Evolutionary conservation across 2,329 filamentous ascomycete species (phyloP), one percentile per base, ranked within the genome.

Genomic region (Chaetomiaceae sp.): DNA sequence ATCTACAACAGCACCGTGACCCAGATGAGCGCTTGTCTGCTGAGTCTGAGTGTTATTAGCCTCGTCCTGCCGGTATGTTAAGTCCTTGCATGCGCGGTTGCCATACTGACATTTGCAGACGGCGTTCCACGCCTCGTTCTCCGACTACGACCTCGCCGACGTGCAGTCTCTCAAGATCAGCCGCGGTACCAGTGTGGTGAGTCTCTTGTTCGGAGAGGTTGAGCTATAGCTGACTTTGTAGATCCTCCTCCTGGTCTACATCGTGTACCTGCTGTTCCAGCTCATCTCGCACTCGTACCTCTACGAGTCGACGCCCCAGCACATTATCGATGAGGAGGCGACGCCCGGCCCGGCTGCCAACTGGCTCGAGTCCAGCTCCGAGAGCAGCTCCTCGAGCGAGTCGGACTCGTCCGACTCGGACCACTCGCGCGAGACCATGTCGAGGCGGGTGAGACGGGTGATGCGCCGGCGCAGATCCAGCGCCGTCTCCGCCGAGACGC

Each of bases 1-100:
- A 85, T 96, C 58, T 96, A 96, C 73, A 96, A 96, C 72, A 94
- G 85, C 71, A 96, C 89, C 20, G 89, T 96, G 54, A 96, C 91
- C 1, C 91, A 96, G 69, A 96, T 96, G 89, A 96, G 90, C 68
- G 91, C 91, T 47, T 95, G 90, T 72, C 77, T 96, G 63, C 81
- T 96, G 62, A 95, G 89, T 75, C 71, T 96, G 70, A 91, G 88
- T 66, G 91, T 95, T 56, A 91, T 89, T 71, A 96, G 91, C 74
- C 76, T 96, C 20, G 80, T 96, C 23, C 73, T 96, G 12, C 91
- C 91, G 1, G 86, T 88, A 71, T 62, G 81, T 71, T 11, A 3
- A 36, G 6, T 11, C 1, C 4, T n/a, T 20, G 36, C 73, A 29
- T 14, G 17, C 3, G 65, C 80, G 40, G 31, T 40, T 3, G 25